Evolutionary conservation across 805 yeast species (phyloP).

Genomic region (Metschnikowia aberdeeniae): DNA sequence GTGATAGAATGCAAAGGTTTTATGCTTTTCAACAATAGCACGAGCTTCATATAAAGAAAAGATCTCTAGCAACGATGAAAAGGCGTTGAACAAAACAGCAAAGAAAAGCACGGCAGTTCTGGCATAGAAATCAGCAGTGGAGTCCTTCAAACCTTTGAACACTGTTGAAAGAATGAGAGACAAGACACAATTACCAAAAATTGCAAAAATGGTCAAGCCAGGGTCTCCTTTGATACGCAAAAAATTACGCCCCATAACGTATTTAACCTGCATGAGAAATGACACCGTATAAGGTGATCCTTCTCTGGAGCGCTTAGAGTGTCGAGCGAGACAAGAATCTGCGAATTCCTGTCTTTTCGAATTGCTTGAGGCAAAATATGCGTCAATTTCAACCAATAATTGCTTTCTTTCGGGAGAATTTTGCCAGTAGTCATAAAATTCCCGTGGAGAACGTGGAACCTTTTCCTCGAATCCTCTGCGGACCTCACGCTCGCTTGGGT

Average conservation of each 20-base stretch:
- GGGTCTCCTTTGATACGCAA: conserved; percentile 53
- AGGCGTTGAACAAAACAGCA: conserved; percentile 55
- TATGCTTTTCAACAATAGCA: conserved; percentile 66
- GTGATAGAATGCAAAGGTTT: conserved; percentile 62
- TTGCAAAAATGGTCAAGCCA: conserved; percentile 47
- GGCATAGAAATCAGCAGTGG: conserved; percentile 52
- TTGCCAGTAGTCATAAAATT: conserved; percentile 55
- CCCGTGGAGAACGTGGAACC: conserved; percentile 53
- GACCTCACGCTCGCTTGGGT: conserved; percentile 56
- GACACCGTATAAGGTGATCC: conserved; percentile 33
- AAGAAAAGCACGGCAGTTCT: conserved; percentile 61
- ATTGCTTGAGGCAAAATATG: conserved; percentile 26
- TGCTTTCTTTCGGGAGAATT: conserved; percentile 45
- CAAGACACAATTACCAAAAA: conserved; percentile 49
- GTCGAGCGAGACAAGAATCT: conserved; percentile 30
- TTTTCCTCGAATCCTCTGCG: conserved; percentile 44
- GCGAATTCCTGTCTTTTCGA: conserved; percentile 9
- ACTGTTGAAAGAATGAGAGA: conserved; percentile 58
- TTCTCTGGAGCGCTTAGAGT: conserved; percentile 32
- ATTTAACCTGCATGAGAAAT: conserved; percentile 26
- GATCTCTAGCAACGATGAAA: conserved; percentile 56
- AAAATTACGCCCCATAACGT: conserved; percentile 50
- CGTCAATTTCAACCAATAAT: conserved; percentile 41
- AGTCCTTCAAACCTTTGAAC: conserved; percentile 45
- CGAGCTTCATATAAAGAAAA: conserved; percentile 53